Conservation (phyloP, 2,329 filamentous ascomycete genomes). For the Lachnellula occidentalis region DNA sequence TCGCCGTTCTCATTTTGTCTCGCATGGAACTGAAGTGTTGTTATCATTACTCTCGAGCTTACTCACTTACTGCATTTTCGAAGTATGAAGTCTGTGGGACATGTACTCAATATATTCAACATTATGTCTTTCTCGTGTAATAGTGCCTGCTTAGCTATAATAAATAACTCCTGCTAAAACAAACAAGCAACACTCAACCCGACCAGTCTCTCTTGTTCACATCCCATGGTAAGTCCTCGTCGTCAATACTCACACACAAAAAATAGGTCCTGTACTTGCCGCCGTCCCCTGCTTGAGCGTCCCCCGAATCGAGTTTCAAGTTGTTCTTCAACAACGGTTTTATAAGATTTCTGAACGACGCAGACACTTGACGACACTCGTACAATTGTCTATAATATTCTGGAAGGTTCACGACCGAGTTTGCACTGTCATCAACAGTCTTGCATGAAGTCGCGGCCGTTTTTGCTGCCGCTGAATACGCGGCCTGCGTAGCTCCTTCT, state of each 20-base stretch:
- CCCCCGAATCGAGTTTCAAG: background rate
- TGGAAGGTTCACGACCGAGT: background rate
- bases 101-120: too few relatives aligned
- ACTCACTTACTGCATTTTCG: too few relatives aligned
- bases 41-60: too few relatives aligned
- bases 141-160: background rate
- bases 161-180: background rate
- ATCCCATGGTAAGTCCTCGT: slow-evolving; percentile 14
- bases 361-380: background rate
- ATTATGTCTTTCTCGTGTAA: too few relatives aligned
- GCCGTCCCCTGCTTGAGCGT: background rate
- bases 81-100: too few relatives aligned
- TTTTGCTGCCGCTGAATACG: background rate
- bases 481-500: background rate
- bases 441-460: background rate
- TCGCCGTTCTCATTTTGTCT: too few relatives aligned
- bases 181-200: background rate
- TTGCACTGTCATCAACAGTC: background rate
- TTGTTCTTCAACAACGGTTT: background rate
- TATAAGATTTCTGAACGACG: background rate
- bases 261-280: slow-evolving; percentile 1
- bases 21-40: too few relatives aligned
- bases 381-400: background rate
- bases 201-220: slow-evolving; percentile 6
- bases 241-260: slow-evolving; percentile 3